Evolutionary conservation across 164 flowering plant species (phyloP).

Genomic region (Cinnamomum micranthum): DNA sequence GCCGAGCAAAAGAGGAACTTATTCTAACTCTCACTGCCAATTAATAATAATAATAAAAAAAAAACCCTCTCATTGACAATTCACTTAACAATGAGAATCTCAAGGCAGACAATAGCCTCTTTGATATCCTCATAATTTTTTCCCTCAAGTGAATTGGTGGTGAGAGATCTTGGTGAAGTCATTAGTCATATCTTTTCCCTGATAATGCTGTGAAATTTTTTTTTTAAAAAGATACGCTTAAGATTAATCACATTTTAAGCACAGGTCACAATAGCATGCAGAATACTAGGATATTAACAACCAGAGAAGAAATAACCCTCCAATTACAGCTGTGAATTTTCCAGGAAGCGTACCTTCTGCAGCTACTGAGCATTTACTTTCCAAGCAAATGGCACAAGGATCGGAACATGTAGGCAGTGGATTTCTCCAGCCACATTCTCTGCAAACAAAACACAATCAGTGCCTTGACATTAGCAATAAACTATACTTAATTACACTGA

Average conservation of each 20-base stretch:
- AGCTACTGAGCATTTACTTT: conserved; percentile 81
- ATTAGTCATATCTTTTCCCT: background rate
- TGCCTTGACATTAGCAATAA: background rate
- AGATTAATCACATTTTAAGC: background rate
- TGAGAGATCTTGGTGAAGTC: background rate
- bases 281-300: background rate
- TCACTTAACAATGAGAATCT: too few relatives aligned
- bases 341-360: conserved; percentile 63
- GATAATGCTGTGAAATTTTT: background rate
- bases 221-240: background rate
- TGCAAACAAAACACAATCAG: conserved; percentile 24
- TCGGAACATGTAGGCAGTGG: conserved; percentile 44
- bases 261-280: background rate
- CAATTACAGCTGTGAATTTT: background rate
- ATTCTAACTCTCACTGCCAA: too few relatives aligned
- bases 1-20: too few relatives aligned
- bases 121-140: too few relatives aligned
- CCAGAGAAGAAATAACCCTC: background rate
- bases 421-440: conserved; percentile 85
- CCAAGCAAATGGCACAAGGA: conserved; percentile 90
- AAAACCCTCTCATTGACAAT: too few relatives aligned
- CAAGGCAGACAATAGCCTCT: too few relatives aligned
- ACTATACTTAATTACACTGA: too few relatives aligned
- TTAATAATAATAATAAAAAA: too few relatives aligned
- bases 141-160: background rate